Base-by-base conservation (phyloP, 805 yeast species). In the Monosporozyma unispora region DNA sequence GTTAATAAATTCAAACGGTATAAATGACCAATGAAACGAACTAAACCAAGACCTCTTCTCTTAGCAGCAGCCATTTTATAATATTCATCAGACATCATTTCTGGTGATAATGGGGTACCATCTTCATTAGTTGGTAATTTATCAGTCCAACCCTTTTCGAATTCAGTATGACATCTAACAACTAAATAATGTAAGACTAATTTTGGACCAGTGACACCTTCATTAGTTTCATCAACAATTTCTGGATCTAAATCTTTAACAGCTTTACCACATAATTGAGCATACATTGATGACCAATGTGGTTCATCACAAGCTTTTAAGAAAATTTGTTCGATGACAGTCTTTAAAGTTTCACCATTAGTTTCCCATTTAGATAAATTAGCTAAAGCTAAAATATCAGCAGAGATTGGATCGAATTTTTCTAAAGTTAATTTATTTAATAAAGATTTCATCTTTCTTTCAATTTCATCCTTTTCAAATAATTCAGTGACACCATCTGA, bases 301-400 rank as follows among this genome's bases (percentile, higher is more conserved):
- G 97, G 95, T 73, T 93, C 99, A 69, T 93, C 99, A 67, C 90
- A 82, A 16, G 99, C 98, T 72, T 93, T 93, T 53, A 89, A 91
- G 70, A 91, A 91, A 1, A 95, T 85, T 52, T 86, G 77, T 57
- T 85, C 87, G 50, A 93, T 80, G 47, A 90, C 87, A 61, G 79
- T 80, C 60, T 83, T 84, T 55, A 91, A 73, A 10, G 97, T 81
- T 57, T 79, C 77, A 47, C 91, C 91, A 61, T 89, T 87, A 22
- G 76, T 81, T 70, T 93, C 97, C 80, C 83, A 82, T 70, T 78
- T 77, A 16, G 96, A 82, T 73, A 90, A 97, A 53, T 82, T 77
- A 42, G 95, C 90, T 62, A 93, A 76, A 39, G 71, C 74, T 56
- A 90, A 70, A 64, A 93, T 78, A 49, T 89, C 90, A 54, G 78